Percentiles rank a stretch among this genome's conserved stretches.
Conservation (phyloP, 305 asterid genomes). For the Rubia occidens region DNA sequence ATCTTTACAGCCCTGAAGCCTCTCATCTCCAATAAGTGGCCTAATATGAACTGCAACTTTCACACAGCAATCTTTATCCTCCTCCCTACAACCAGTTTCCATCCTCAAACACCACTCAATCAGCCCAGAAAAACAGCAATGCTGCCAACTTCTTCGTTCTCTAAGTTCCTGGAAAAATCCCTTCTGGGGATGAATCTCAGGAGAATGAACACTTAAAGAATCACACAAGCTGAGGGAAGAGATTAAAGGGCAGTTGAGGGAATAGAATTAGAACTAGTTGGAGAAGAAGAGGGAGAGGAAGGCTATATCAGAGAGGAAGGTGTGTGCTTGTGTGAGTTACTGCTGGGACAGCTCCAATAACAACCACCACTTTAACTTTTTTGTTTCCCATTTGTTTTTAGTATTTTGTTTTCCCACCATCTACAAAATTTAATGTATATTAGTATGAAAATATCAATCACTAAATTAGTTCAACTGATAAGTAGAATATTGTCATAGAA, state of each 20-base stretch:
- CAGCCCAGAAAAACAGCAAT: slow-evolving; percentile 8
- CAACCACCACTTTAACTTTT: slow-evolving; percentile 16
- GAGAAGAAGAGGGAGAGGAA: background rate
- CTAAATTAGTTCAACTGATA: too few relatives aligned
- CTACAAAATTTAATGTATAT: too few relatives aligned
- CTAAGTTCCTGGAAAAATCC: background rate
- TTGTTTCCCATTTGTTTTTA: background rate
- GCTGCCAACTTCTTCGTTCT: background rate
- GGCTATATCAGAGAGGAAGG: slow-evolving; percentile 16
- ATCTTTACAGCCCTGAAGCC: slow-evolving; percentile 93
- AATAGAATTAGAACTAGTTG: slow-evolving; percentile 16
- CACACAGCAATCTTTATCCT: slow-evolving; percentile 88
- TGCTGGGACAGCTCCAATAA: slow-evolving; percentile 36
- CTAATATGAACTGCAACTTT: slow-evolving; percentile 94
- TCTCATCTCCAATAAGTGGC: slow-evolving; percentile 93
- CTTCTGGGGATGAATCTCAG: slow-evolving; percentile 22
- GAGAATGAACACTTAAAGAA: slow-evolving; percentile 33
- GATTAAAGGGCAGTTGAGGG: slow-evolving; percentile 25
- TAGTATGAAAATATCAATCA: too few relatives aligned
- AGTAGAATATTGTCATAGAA: too few relatives aligned
- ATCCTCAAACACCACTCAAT: slow-evolving; percentile 21
- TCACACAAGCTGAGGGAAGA: slow-evolving; percentile 14
- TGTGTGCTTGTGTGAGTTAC: slow-evolving; percentile 24
- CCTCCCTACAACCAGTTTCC: slow-evolving; percentile 35
- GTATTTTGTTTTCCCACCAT: background rate